Evolutionary conservation across 805 yeast genomes (phyloP), one percentile per base, ranked within the genome.

Genomic region (Lachancea quebecensis): DNA sequence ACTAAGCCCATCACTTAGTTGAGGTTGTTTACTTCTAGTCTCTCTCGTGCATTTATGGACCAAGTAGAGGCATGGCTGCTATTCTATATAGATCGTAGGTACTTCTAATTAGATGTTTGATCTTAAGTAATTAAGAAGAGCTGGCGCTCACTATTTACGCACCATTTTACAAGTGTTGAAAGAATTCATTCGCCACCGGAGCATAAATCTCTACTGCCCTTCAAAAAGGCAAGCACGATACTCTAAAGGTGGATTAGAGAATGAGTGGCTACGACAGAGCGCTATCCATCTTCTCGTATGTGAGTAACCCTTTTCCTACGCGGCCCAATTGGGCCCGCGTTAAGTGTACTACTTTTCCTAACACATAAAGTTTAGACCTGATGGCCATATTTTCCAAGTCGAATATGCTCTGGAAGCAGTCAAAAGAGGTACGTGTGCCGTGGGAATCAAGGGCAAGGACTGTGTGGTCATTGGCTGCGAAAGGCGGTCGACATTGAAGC

Each of bases 231-330:
- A 25, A 14, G n/a, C 15, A 31, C 11, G 18, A 30, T 31, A 32
- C 16, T 10, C 10, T n/a, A 29, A 12, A 18, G 30, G 10, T 17
- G 11, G 27, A 29, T 31, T 10, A 5, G 34, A 59, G 14, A 38
- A 91, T 91, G 99, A 87, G 96, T 76, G 98, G 99, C 51, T 91
- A 91, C 95, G 99, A 91, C 69, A 81, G 98, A 77, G 99, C 99
- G 46, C 78, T 91, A 59, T 90, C 97, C 51, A 95, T 91, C 67
- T 91, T 91, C 72, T 88, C 96, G 83, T 84, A 78, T 57, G 90
- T 79, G 37, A 15, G 29, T 4, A 21, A 21, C 7, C 7, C 7
- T 4, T 21, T 21, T 7, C 25, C 7, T 4, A 7, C 25, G 25
- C 25, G 25, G 25, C 7, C 25, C 25, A 21, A 21, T 21, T 21